Evolutionary conservation across 768 basidiomycete genomes (phyloP), one percentile per base, ranked within the genome.

Genomic region (Glaciozyma martinii): DNA sequence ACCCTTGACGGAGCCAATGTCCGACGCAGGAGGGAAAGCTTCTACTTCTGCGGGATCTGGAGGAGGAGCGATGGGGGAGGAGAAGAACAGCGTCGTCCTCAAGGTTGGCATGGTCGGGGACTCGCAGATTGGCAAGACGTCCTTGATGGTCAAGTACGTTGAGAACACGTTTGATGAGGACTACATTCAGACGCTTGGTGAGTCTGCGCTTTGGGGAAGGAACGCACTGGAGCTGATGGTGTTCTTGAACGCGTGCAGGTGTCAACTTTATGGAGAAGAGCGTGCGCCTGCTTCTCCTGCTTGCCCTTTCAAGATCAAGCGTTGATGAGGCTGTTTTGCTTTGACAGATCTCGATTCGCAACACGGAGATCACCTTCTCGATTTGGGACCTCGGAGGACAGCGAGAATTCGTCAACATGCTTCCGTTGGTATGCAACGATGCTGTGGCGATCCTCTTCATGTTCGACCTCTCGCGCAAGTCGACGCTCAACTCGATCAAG

Each of bases 201-300:
- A 40, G 59, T 59, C 30, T 19, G 16, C 19, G 29, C 25, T 2
- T 32, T 30, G 47, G 27, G 30, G 33, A 49, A 49, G 15, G 46
- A 1, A 4, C 52, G 25, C 43, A 55, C 6, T 9, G 7, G 15
- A 19, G 42, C 46, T 63, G 61, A 44, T 58, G 21, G 19, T 55
- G 56, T 10, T 13, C 15, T 15, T 4, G 16, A 21, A 33, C 33
- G 44, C 52, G 21, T 16, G 44, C 70, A 82, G 90, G 94, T 81
- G 92, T 97, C 80, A 97, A 97, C 79, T 98, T 98, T 78, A 98
- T 98, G 95, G 94, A 99, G 81, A 99, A 99, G 82, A 95, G 94
- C 21, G 67, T 65, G 10, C 56, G 66, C 13, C 10, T 40, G 21
- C 23, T 46, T 58, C 29, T 16, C 42, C 1, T 30, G 5, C 27